These are phyloP conservation scores for Suhomyces canberraensis DNA, from an alignment of 805 yeast species.

Conservation along the genomic window DNA sequence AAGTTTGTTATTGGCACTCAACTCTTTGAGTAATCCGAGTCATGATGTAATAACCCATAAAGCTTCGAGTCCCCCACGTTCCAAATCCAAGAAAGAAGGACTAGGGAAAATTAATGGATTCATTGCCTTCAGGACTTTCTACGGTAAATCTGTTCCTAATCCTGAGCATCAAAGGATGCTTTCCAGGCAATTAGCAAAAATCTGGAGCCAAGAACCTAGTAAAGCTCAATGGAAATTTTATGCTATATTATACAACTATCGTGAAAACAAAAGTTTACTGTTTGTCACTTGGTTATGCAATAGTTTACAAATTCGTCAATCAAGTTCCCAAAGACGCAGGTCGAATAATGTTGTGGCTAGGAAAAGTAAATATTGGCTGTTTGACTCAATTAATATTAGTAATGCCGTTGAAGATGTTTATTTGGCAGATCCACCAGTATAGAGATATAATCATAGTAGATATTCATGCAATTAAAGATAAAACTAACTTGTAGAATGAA, in stretches of 20 bases:
- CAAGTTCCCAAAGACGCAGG: no score
- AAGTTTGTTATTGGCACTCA: neutral
- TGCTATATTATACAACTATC: conserved; percentile 1
- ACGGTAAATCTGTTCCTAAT: conserved; percentile 1
- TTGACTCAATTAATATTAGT: neutral
- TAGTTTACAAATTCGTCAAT: neutral
- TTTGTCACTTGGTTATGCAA: conserved; percentile 4
- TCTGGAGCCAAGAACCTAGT: conserved; percentile 2
- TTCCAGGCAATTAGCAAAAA: neutral
- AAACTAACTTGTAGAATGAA: neutral
- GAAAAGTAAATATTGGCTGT: neutral
- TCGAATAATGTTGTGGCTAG: neutral
- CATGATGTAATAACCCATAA: no score
- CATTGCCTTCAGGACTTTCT: conserved; percentile 7
- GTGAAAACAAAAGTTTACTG: neutral
- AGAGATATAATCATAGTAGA: neutral
- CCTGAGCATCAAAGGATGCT: neutral
- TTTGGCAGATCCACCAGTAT: neutral
- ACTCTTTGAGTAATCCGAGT: neutral
- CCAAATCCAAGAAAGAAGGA: neutral
- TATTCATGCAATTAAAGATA: no score
- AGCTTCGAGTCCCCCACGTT: no score
- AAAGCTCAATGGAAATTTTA: conserved; percentile 1
- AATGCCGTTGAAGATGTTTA: conserved; percentile 6
- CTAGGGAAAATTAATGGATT: conserved; percentile 5